A percentile compares a stretch with the other conserved stretches of the same genome.
phyloP scores from a whole-genome alignment of 495 filamentous ascomycete genomes.

The Podospora pseudopauciseta region DNA sequence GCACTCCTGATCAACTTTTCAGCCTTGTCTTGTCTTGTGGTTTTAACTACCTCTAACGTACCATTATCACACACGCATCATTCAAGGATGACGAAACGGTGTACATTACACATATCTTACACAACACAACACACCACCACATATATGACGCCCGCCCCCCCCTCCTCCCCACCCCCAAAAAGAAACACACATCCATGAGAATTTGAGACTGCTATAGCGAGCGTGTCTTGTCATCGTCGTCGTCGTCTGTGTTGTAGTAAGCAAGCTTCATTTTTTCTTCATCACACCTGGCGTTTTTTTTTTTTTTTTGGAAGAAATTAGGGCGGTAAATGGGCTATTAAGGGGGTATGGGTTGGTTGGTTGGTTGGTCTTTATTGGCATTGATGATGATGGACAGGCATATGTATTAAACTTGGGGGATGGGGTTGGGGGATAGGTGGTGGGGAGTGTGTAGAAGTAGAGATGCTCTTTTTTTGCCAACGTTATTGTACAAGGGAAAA shows the following conservation, averaged over 20 bases:
- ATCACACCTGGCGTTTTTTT: constrained; percentile 28
- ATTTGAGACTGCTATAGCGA: constrained; percentile 21
- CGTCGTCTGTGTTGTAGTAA: constrained; percentile 21
- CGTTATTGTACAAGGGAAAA: constrained; percentile 28
- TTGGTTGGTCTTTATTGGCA: constrained; percentile 23
- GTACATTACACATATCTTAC: constrained; percentile 9
- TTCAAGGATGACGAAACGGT: constrained; percentile 4
- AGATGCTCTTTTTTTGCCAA: neutral
- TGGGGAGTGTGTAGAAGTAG: neutral
- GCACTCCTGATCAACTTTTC: constrained; percentile 1
- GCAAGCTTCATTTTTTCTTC: constrained; percentile 27
- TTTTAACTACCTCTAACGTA: neutral
- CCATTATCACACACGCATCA: constrained; percentile 5
- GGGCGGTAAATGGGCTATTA: constrained; percentile 12
- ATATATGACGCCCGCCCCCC: neutral
- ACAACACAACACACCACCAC: neutral
- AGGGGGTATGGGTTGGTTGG: neutral
- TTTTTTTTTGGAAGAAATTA: constrained; percentile 28
- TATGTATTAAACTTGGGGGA: constrained; percentile 27
- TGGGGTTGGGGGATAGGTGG: constrained; percentile 14
- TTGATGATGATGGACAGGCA: constrained; percentile 20
- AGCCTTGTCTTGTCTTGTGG: neutral
- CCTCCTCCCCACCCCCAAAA: neutral
- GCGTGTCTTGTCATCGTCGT: constrained; percentile 4
- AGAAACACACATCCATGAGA: neutral